Conservation (phyloP, 2,329 filamentous ascomycete species). For the Dactylonectria macrodidyma region DNA sequence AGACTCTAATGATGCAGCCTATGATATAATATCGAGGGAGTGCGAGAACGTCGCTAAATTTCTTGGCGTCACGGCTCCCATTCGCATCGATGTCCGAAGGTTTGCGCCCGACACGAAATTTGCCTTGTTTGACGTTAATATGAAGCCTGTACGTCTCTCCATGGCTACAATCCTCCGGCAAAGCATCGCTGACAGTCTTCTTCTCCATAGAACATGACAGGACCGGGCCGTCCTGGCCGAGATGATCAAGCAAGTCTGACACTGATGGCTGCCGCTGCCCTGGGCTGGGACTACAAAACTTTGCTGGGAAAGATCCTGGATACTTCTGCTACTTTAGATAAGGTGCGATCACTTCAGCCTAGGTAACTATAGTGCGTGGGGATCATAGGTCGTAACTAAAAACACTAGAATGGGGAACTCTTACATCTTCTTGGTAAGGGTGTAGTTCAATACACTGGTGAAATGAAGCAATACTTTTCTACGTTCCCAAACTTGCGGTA, state of each 20-base stretch:
- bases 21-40: conserved; percentile 51
- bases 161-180: not conserved
- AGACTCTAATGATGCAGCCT: conserved; percentile 39
- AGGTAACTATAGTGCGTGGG: too few species aligned
- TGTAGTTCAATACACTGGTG: too few species aligned
- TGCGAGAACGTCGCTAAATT: conserved; percentile 58
- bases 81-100: conserved; percentile 63
- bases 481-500: too few species aligned
- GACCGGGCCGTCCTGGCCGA: conserved; percentile 33
- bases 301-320: conserved; percentile 29
- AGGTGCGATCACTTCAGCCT: too few species aligned
- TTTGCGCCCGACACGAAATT: conserved; percentile 54
- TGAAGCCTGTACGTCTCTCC: conserved; percentile 62
- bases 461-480: too few species aligned
- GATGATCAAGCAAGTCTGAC: conserved; percentile 41
- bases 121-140: conserved; percentile 66
- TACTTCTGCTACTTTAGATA: conserved; percentile 7
- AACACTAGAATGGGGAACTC: too few species aligned
- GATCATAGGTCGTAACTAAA: too few species aligned
- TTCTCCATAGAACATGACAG: conserved; percentile 39
- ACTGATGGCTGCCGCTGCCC: conserved; percentile 32
- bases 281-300: conserved; percentile 35
- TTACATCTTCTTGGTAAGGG: too few species aligned
- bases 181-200: conserved; percentile 16
- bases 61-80: conserved; percentile 59